A percentile compares a stretch with the other conserved stretches of the same genome.
phyloP scores from a whole-genome alignment of 1,139 yeast species.

The Pichia sp. region DNA sequence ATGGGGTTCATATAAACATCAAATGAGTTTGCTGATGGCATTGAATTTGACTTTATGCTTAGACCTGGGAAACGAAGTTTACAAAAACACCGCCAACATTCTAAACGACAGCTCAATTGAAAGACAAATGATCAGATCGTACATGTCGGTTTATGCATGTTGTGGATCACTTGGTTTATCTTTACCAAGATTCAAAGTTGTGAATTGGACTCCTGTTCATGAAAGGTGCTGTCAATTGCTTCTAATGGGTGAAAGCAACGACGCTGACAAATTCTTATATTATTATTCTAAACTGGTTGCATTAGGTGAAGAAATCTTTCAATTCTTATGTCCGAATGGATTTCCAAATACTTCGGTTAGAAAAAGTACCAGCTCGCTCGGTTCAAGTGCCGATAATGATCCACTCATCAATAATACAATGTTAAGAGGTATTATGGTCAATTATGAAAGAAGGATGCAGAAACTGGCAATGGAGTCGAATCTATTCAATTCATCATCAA shows the following conservation, averaged over 20 bases:
- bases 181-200: conserved; percentile 48
- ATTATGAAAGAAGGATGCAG: conserved; percentile 34
- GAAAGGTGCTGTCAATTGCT: conserved; percentile 39
- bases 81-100: conserved; percentile 25
- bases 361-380: background rate
- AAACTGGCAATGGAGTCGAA: conserved; percentile 36
- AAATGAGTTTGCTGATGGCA: conserved; percentile 46
- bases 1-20: conserved; percentile 52
- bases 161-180: conserved; percentile 51
- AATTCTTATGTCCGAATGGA: conserved; percentile 33
- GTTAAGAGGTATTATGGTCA: conserved; percentile 29
- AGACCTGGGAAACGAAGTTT: conserved; percentile 43
- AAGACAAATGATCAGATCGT: conserved; percentile 41
- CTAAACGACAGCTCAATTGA: conserved; percentile 34
- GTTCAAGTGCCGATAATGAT: background rate
- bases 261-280: conserved; percentile 40
- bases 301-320: conserved; percentile 46
- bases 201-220: conserved; percentile 46
- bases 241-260: conserved; percentile 33
- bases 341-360: conserved; percentile 10
- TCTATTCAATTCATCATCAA: conserved; percentile 31
- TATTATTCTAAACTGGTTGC: conserved; percentile 41
- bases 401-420: conserved; percentile 15
- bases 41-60: conserved; percentile 46
- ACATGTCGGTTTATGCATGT: conserved; percentile 47